Percentiles rank a stretch among this genome's conserved stretches.
These are phyloP conservation scores for Curvularia verruculosa DNA, from an alignment of 2,329 filamentous ascomycete genomes.

Conservation along the genomic window DNA sequence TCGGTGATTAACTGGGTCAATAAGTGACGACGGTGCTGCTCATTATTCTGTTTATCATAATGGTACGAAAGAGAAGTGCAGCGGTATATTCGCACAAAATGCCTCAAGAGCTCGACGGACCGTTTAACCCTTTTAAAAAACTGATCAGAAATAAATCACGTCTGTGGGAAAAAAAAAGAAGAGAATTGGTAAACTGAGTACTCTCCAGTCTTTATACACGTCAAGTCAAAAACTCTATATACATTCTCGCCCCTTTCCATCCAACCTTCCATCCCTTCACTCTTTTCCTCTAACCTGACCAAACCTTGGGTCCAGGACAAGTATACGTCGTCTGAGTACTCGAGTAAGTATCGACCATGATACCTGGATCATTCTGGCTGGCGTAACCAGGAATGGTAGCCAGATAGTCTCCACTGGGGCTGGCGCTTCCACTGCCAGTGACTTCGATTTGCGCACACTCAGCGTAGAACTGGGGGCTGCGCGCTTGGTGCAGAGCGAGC, in stretches of 20 bases:
- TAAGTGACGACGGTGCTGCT: too few relatives aligned
- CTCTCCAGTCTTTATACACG: neutral
- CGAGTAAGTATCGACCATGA: constrained; percentile 59
- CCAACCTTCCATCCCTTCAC: neutral
- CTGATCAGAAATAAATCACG: too few relatives aligned
- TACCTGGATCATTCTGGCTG: constrained; percentile 57
- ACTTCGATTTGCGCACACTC: constrained; percentile 64
- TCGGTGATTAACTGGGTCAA: too few relatives aligned
- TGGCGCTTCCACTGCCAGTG: constrained; percentile 56
- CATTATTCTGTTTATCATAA: neutral
- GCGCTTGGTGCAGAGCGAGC: constrained; percentile 62
- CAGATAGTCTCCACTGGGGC: constrained; percentile 51
- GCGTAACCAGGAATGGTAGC: constrained; percentile 54
- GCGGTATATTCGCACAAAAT: too few relatives aligned
- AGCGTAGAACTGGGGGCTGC: constrained; percentile 60
- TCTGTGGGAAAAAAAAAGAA: too few relatives aligned
- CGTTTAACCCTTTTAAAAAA: too few relatives aligned
- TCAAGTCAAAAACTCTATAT: neutral
- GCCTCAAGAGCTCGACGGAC: too few relatives aligned
- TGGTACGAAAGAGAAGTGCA: too few relatives aligned
- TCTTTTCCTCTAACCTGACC: constrained; percentile 49
- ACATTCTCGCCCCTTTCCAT: neutral
- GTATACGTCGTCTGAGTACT: constrained; percentile 56
- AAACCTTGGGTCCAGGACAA: constrained; percentile 57
- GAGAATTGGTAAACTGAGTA: neutral